Percentiles rank a stretch among this genome's conserved stretches.
phyloP scores from a whole-genome alignment of 179 eudicot genomes.

The Silene coronaria region DNA sequence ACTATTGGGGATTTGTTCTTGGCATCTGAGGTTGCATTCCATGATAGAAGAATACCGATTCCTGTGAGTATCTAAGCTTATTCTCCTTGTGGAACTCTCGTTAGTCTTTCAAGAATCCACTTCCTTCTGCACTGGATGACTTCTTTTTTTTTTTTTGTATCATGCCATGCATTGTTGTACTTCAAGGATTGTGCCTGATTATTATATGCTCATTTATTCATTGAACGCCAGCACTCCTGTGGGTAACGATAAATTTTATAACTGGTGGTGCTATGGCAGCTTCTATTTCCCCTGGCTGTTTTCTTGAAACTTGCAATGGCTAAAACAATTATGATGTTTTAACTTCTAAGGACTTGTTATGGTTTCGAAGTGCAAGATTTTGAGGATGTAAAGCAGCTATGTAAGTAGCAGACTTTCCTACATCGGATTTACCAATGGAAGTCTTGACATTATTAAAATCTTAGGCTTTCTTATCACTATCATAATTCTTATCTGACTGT shows the following conservation, averaged over 20 bases:
- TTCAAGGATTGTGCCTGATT: too few species aligned
- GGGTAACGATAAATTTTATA: too few species aligned
- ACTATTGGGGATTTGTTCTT: constrained; percentile 68
- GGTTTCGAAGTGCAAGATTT: too few species aligned
- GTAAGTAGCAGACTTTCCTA: too few species aligned
- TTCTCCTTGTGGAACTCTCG: not conserved
- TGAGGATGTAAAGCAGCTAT: too few species aligned
- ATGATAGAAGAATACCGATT: constrained; percentile 83
- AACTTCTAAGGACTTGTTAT: too few species aligned
- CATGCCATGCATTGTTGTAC: not conserved
- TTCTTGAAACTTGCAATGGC: not conserved
- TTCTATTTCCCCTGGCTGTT: not conserved
- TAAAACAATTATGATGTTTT: too few species aligned
- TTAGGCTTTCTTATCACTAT: not conserved
- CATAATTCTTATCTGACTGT: not conserved
- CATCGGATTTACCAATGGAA: too few species aligned
- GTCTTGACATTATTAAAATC: not conserved
- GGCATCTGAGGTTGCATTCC: constrained; percentile 76
- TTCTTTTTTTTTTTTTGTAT: not conserved
- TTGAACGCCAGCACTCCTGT: too few species aligned
- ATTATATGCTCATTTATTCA: too few species aligned
- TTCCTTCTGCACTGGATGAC: not conserved
- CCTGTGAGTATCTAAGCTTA: constrained; percentile 52
- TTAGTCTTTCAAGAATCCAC: not conserved
- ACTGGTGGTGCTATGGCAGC: too few species aligned